Evolutionary conservation across 2,329 filamentous ascomycete species (phyloP), one percentile per base, ranked within the genome.

Genomic region (Aspergillus awamori): DNA sequence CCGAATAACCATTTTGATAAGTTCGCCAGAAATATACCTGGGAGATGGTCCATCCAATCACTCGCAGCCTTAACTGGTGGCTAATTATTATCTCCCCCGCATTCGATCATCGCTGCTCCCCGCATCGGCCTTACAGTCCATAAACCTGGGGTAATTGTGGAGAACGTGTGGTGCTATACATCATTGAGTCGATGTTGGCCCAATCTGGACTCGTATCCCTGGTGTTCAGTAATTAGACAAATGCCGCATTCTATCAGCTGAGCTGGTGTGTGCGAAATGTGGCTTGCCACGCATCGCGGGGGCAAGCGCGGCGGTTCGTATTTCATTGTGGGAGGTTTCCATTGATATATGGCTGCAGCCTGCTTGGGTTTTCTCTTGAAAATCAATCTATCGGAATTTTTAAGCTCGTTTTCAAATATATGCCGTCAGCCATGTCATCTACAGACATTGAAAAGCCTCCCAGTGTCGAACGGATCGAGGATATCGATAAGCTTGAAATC

Each of bases 381-480:
- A 20, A 15, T 6, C 41, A 45, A 20, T 24, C n/a, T 15, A 36
- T 4, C 4, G 15, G 17, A 13, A 4, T 15, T 8, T 10, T 17
- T 24, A 8, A 2, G 6, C 2, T 17, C 33, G 1, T 1, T 6
- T 6, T 7, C 5, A 3, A 15, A 45, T 45, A 24, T 5, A 4
- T 36, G 3, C 2, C 2, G 41, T 45, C n/a, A 45, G 2, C 2
- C 11, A 61, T 60, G 61, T 24, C 55, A 11, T 13, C 49, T 17
- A 17, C 22, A 10, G 38, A 8, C 24, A 43, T 45, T 49, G 63
- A 67, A 20, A 67, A 63, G 28, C 38, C 36, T 1, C 48, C 36
- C 10, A 64, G 60, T 10, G 53, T 63, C 28, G 61, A 67, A 17
- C 56, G 60, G 8, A 55, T 70, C 26, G 68, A 70, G 49, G 61